Percentiles rank a stretch among this genome's conserved stretches.
phyloP scores from a whole-genome alignment of 371 early-diverging fungal species.

The Mortierella sp. region DNA sequence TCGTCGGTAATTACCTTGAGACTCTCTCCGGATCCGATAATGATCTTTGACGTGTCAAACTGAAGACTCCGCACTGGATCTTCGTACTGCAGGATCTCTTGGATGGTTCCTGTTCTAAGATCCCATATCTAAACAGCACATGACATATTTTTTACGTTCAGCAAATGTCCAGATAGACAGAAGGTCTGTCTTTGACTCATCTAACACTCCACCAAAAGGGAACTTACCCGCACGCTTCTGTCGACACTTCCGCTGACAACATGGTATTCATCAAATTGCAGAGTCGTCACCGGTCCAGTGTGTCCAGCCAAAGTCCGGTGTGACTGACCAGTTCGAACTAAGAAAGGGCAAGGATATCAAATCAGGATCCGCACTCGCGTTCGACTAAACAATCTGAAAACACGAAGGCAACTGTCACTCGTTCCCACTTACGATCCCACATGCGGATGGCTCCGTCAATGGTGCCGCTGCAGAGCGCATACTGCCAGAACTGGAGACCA shows the following conservation, averaged over 20 bases:
- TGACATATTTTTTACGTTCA: not conserved
- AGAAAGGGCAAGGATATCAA: not conserved
- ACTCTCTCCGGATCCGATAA: slow-evolving; percentile 60
- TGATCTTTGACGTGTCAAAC: slow-evolving; percentile 67
- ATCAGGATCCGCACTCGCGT: too few relatives aligned
- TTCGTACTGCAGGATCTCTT: slow-evolving; percentile 69
- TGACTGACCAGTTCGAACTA: slow-evolving; percentile 81
- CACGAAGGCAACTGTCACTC: not conserved
- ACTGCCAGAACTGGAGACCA: slow-evolving; percentile 83
- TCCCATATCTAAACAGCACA: slow-evolving; percentile 78
- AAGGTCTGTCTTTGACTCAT: not conserved
- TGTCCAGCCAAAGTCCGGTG: slow-evolving; percentile 84
- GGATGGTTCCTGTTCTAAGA: slow-evolving; percentile 76
- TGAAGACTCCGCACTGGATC: slow-evolving; percentile 69
- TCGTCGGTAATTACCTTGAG: slow-evolving; percentile 60
- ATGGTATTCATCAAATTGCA: slow-evolving; percentile 83
- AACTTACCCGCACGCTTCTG: slow-evolving; percentile 74
- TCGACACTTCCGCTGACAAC: slow-evolving; percentile 87
- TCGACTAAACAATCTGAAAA: not conserved
- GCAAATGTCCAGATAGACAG: not conserved
- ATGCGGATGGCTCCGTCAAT: slow-evolving; percentile 88
- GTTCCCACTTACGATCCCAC: slow-evolving; percentile 82
- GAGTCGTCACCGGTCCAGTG: slow-evolving; percentile 72
- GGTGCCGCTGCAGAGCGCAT: slow-evolving; percentile 88
- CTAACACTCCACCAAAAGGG: too few relatives aligned